Conservation (phyloP, 768 basidiomycete genomes). For the Lyophyllum decastes region DNA sequence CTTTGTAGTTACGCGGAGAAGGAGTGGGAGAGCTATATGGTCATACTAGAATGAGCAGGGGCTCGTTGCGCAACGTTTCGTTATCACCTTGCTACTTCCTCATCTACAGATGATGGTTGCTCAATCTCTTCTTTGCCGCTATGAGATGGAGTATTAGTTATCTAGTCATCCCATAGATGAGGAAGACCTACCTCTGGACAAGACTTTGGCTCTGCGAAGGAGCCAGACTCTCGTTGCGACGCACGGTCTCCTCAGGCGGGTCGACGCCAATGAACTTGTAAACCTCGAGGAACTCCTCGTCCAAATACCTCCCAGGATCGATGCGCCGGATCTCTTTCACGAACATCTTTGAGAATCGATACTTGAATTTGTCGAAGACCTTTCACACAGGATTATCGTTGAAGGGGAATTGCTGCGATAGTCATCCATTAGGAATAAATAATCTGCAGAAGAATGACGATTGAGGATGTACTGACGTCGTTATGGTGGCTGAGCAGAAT, state of each 20-base stretch:
- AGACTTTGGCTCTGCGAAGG: conserved; percentile 13
- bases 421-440: neutral
- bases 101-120: conserved; percentile 10
- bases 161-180: conserved; percentile 3
- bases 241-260: conserved; percentile 25
- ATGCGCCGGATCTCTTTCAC: conserved; percentile 40
- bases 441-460: neutral
- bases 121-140: conserved; percentile 13
- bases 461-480: conserved; percentile 33
- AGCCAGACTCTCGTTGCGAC: conserved; percentile 5
- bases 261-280: conserved; percentile 46
- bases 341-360: conserved; percentile 44
- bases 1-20: conserved; percentile 16
- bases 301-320: conserved; percentile 32
- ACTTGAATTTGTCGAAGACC: conserved; percentile 55
- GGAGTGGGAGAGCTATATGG: conserved; percentile 25
- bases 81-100: conserved; percentile 8
- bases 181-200: conserved; percentile 3
- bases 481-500: conserved; percentile 52
- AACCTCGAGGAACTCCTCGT: conserved; percentile 43
- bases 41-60: neutral
- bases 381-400: conserved; percentile 55
- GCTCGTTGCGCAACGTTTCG: neutral
- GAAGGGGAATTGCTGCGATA: conserved; percentile 56
- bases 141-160: conserved; percentile 13